phyloP scores from a whole-genome alignment of 2,329 filamentous ascomycete genomes.

The Colletotrichum plurivorum region DNA sequence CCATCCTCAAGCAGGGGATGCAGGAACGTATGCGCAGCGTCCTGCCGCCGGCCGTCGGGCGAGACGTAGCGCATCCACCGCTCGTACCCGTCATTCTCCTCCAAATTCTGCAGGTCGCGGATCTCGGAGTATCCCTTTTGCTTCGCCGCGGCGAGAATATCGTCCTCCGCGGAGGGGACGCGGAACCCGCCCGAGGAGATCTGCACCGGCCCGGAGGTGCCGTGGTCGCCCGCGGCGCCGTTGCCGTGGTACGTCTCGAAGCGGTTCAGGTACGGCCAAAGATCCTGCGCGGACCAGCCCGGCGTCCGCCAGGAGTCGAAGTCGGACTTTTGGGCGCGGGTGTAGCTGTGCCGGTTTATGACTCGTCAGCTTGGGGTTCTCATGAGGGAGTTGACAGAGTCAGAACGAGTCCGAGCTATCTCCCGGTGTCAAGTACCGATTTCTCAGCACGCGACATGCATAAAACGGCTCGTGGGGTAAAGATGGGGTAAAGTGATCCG shows the following conservation, averaged over 20 bases:
- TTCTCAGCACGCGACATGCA: constrained; percentile 3
- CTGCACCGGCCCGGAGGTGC: constrained; percentile 62
- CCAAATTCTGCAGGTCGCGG: constrained; percentile 64
- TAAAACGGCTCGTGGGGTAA: background rate
- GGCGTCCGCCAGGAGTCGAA: constrained; percentile 67
- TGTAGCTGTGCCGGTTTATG: constrained; percentile 52
- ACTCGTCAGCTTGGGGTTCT: constrained; percentile 12
- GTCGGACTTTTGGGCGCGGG: constrained; percentile 59
- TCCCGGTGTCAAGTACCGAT: background rate
- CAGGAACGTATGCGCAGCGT: constrained; percentile 48
- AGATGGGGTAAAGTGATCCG: background rate
- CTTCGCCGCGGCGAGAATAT: constrained; percentile 61
- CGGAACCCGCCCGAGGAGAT: constrained; percentile 62
- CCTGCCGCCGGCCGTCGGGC: constrained; percentile 54
- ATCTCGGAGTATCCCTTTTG: constrained; percentile 62
- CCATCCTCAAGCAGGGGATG: constrained; percentile 48
- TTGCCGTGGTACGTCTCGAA: constrained; percentile 46
- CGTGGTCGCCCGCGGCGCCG: constrained; percentile 53
- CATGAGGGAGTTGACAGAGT: background rate
- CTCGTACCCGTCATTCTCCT: constrained; percentile 53
- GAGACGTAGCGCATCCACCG: constrained; percentile 48
- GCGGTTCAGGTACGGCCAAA: constrained; percentile 64
- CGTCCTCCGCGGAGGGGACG: constrained; percentile 52
- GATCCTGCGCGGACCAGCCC: constrained; percentile 66
- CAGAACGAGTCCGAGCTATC: background rate